phyloP scores from a whole-genome alignment of 768 basidiomycete genomes.

The Rubroboletus satanas region DNA sequence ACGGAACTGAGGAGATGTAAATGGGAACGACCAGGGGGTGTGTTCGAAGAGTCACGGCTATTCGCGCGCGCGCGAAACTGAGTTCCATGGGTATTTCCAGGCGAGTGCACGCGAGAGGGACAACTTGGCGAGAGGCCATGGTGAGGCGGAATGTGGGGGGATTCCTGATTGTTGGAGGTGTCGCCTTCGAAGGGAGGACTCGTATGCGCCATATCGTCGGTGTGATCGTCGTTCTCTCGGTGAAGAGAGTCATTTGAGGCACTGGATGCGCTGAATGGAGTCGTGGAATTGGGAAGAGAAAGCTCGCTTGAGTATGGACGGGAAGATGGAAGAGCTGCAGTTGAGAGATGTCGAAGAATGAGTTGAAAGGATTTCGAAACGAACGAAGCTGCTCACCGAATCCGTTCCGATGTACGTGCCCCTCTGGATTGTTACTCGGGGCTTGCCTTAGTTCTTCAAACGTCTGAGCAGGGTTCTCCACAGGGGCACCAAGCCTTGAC shows the following conservation, averaged over 20 bases:
- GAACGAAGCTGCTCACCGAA: background rate
- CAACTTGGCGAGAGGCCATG: background rate
- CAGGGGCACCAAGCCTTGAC: background rate
- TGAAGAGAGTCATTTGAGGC: conserved; percentile 1
- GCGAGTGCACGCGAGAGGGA: conserved; percentile 1
- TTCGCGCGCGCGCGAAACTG: background rate
- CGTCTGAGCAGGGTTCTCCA: conserved; percentile 12
- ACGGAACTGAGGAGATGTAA: conserved; percentile 16
- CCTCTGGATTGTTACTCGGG: conserved; percentile 9
- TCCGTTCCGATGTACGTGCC: background rate
- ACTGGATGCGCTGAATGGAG: conserved; percentile 7
- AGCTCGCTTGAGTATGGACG: background rate
- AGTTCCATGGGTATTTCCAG: background rate
- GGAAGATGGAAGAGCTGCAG: background rate
- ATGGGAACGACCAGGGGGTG: conserved; percentile 10
- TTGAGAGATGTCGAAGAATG: background rate
- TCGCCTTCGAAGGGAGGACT: background rate
- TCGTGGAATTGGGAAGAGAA: background rate
- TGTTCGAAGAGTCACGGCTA: background rate
- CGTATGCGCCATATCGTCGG: background rate
- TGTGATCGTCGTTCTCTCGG: background rate
- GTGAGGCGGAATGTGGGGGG: background rate
- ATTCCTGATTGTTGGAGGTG: conserved; percentile 15
- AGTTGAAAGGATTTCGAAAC: background rate
- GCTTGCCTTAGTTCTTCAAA: conserved; percentile 23